Percentiles rank a stretch among this genome's conserved stretches.
Conservation (phyloP, 768 basidiomycete genomes). For the Lyophyllum shimeji region DNA sequence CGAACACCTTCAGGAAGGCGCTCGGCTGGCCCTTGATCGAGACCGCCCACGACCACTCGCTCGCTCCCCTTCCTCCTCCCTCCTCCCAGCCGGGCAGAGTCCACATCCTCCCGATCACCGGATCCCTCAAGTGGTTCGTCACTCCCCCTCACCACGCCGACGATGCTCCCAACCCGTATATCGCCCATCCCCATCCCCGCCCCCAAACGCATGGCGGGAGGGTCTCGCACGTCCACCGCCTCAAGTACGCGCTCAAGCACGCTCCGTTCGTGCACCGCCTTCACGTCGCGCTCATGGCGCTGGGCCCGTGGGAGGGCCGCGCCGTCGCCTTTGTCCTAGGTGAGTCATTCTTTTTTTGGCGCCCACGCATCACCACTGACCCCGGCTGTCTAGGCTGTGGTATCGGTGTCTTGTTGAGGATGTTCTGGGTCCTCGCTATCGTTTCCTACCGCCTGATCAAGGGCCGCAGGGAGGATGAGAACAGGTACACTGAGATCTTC, state of each 20-base stretch:
- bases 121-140: slow-evolving; percentile 21
- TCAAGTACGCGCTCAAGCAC: slow-evolving; percentile 25
- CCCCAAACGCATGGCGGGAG: slow-evolving; percentile 9
- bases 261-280: slow-evolving; percentile 58
- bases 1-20: slow-evolving; percentile 54
- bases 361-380: neutral
- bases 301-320: slow-evolving; percentile 83
- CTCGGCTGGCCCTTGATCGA: slow-evolving; percentile 55
- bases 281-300: slow-evolving; percentile 61
- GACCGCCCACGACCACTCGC: no score
- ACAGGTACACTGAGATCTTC: slow-evolving; percentile 36
- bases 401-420: slow-evolving; percentile 77
- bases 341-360: slow-evolving; percentile 16
- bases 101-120: slow-evolving; percentile 35
- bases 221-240: slow-evolving; percentile 23
- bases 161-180: slow-evolving; percentile 12
- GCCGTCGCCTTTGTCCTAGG: slow-evolving; percentile 84
- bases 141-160: slow-evolving; percentile 1
- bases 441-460: slow-evolving; percentile 57
- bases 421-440: slow-evolving; percentile 73
- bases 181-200: slow-evolving; percentile 24
- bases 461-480: slow-evolving; percentile 39
- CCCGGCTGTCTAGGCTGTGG: slow-evolving; percentile 59
- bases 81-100: slow-evolving; percentile 18
- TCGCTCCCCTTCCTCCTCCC: neutral